Evolutionary conservation across 441 rosid species (phyloP).

Genomic region (Populus tomentosa): DNA sequence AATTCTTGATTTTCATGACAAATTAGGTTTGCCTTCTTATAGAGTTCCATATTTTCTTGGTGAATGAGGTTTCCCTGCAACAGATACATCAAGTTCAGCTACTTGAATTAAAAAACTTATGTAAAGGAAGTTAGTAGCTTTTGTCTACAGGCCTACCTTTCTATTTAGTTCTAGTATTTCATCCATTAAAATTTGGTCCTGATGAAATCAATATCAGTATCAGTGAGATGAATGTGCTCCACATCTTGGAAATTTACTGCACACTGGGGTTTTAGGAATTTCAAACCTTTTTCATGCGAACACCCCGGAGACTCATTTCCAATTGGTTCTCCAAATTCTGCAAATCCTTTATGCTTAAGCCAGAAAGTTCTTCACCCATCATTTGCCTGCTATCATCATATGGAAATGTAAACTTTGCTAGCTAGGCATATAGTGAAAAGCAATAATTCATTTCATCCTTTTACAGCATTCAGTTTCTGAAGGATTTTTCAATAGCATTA

Average conservation of each 20-base stretch:
- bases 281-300: constrained; percentile 58
- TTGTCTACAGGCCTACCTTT: constrained; percentile 37
- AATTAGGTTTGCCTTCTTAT: constrained; percentile 73
- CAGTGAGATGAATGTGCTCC: constrained; percentile 16
- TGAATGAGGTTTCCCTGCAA: constrained; percentile 74
- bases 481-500: not conserved
- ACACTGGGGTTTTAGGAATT: not conserved
- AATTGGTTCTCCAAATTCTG: constrained; percentile 65
- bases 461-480: no score
- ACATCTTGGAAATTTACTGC: constrained; percentile 8
- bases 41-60: constrained; percentile 84
- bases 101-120: constrained; percentile 13
- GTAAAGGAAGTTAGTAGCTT: constrained; percentile 8
- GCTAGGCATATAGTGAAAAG: not conserved
- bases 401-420: not conserved
- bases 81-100: constrained; percentile 12
- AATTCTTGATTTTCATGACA: constrained; percentile 58
- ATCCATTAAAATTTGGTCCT: constrained; percentile 71
- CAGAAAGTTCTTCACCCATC: constrained; percentile 94
- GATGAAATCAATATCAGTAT: constrained; percentile 10
- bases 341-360: constrained; percentile 55
- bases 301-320: constrained; percentile 60
- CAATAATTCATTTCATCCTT: no score
- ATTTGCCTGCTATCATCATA: constrained; percentile 57
- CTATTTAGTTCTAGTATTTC: constrained; percentile 68